Base-by-base conservation (phyloP, 164 flowering plant species). In the Litsea cubeba region DNA sequence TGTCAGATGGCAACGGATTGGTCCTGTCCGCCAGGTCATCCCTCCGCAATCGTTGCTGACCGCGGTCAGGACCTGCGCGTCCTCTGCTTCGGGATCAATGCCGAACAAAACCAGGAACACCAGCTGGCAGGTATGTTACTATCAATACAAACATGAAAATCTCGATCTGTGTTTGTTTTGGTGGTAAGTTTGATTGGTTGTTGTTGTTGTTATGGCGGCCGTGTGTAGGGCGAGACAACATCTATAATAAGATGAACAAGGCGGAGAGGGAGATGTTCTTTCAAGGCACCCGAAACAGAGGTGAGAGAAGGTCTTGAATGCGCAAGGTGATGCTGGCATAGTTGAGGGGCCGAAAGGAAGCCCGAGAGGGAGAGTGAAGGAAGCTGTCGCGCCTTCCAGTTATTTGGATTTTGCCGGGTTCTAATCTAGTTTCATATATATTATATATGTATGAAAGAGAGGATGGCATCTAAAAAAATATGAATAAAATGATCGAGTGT, bases 11-110 rank as follows among this genome's bases (percentile, higher is more conserved):
- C 10, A 85, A 77, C 12, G 82, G 60, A 35, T 58, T 73, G 5
- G 69, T 80, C 2, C 76, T 77, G n/a, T n/a, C 97, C 91, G 2
- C 83, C 93, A 0, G 94, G 92, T 0, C 98, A 94, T 67, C 95
- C 98, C 0, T 64, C 81, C 4, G 82, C 77, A 0, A 66, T 62
- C 2, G 84, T 87, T 0, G 90, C 93, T 3, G 82, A 91, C 1
- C 49, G 70, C 0, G 67, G 78, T 25, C 79, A 82, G 49, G 85
- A 90, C 70, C 82, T 93, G 26, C 79, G 85, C 70, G 25, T 89
- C 0, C 63, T 89, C 7, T 83, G 89, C 79, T 91, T 91, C 64
- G 88, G 85, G 65, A 74, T 90, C 26, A 83, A 86, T n/a, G 85
- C 85, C 4, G 3, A 74, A 5, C 54, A 75, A 75, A 94, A 87